Conservation (phyloP, 192 early-diverging fungal genomes). For the Geranomyces michiganensis region DNA sequence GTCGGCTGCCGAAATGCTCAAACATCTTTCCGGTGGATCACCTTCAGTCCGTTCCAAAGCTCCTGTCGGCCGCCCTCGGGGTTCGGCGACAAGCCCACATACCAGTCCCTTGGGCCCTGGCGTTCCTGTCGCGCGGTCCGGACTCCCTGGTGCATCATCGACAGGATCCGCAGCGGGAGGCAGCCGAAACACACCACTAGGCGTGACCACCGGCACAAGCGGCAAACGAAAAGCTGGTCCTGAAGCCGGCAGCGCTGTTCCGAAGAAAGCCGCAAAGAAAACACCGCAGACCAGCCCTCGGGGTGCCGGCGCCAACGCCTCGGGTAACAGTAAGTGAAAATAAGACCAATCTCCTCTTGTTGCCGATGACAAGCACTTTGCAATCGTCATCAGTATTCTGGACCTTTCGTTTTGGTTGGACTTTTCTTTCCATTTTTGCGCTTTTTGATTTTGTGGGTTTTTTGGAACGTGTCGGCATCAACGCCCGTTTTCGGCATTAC, state of each 20-base stretch:
- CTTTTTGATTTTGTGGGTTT: background rate
- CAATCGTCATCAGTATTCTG: background rate
- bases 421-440: background rate
- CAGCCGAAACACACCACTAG: background rate
- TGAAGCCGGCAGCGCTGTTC: background rate
- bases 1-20: slow-evolving; percentile 29
- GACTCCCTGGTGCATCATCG: background rate
- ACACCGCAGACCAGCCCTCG: slow-evolving; percentile 12
- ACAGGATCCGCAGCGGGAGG: background rate
- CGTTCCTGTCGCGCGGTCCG: background rate
- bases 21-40: slow-evolving; percentile 8
- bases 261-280: background rate
- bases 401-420: background rate
- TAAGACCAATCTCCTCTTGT: too few relatives aligned
- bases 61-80: slow-evolving; percentile 14
- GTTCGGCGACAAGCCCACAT: background rate
- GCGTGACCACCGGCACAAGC: background rate
- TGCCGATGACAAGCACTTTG: too few relatives aligned
- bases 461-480: background rate
- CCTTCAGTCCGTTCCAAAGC: slow-evolving; percentile 24
- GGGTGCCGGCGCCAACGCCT: background rate
- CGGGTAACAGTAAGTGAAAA: background rate
- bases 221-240: slow-evolving; percentile 13
- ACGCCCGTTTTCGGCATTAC: background rate
- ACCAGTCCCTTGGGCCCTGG: background rate